Evolutionary conservation across 2,329 filamentous ascomycete genomes (phyloP).

Genomic region (Aspergillus persii): DNA sequence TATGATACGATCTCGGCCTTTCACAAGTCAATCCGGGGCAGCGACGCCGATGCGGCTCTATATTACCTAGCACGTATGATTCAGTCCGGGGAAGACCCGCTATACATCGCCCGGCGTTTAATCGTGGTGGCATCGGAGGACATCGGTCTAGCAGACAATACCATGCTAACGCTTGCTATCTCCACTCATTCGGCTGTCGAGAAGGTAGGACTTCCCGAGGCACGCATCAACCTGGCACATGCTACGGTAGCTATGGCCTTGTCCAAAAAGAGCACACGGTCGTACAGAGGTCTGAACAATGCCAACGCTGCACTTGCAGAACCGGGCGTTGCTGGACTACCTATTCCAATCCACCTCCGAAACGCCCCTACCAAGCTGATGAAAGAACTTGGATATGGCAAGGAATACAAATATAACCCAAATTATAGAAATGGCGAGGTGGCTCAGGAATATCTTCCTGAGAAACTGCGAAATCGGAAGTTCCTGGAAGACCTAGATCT

Average conservation of each 20-base stretch:
- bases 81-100: constrained; percentile 86
- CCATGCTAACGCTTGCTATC: constrained; percentile 77
- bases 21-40: constrained; percentile 90
- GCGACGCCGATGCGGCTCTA: constrained; percentile 79
- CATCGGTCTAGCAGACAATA: constrained; percentile 84
- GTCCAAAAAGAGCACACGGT: constrained; percentile 81
- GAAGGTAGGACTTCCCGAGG: constrained; percentile 93
- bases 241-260: constrained; percentile 76
- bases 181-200: constrained; percentile 83
- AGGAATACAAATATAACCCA: constrained; percentile 95
- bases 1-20: constrained; percentile 98
- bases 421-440: constrained; percentile 81
- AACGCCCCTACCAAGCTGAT: constrained; percentile 92
- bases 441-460: constrained; percentile 85
- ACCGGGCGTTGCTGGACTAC: constrained; percentile 76
- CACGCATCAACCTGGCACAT: constrained; percentile 87
- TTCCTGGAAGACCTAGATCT: constrained; percentile 82
- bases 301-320: constrained; percentile 76
- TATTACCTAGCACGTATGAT: constrained; percentile 98
- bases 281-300: constrained; percentile 78
- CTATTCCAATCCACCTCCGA: constrained; percentile 81
- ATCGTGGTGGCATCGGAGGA: constrained; percentile 95
- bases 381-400: constrained; percentile 88
- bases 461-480: constrained; percentile 63
- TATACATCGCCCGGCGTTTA: constrained; percentile 89